Conservation (phyloP, 2,329 filamentous ascomycete genomes). For the Trematosphaeria pertusa region DNA sequence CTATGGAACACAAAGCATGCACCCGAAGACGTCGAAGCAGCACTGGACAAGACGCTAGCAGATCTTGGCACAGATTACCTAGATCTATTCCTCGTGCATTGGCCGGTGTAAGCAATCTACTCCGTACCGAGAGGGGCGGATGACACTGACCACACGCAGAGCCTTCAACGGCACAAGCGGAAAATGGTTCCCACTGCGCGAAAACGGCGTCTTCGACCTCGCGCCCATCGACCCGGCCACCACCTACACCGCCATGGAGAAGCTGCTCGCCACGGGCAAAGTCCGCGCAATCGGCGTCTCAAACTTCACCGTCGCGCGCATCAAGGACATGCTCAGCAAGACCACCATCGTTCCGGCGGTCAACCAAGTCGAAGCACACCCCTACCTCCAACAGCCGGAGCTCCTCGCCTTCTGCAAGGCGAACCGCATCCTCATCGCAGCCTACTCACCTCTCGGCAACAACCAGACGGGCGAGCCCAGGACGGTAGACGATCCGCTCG, state of each 20-base stretch:
- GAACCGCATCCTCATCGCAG: constrained; percentile 75
- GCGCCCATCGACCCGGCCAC: constrained; percentile 80
- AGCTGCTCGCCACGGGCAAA: constrained; percentile 70
- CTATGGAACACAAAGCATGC: constrained; percentile 81
- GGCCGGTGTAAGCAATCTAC: constrained; percentile 49
- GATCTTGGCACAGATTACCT: constrained; percentile 69
- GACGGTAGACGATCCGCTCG: constrained; percentile 50
- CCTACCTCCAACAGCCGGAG: constrained; percentile 42
- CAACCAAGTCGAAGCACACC: constrained; percentile 81
- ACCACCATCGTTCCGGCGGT: constrained; percentile 69
- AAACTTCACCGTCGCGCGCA: constrained; percentile 79
- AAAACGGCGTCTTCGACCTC: constrained; percentile 70
- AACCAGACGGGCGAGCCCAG: constrained; percentile 66
- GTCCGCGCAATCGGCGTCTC: constrained; percentile 81
- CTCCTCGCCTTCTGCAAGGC: constrained; percentile 72
- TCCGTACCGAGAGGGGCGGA: not conserved
- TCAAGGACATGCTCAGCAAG: constrained; percentile 72
- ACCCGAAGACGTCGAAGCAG: constrained; percentile 60
- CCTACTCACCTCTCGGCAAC: constrained; percentile 75
- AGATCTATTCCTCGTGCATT: constrained; percentile 74
- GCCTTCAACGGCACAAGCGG: constrained; percentile 39
- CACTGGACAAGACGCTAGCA: constrained; percentile 65
- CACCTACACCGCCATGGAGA: constrained; percentile 75
- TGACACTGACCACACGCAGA: constrained; percentile 3
- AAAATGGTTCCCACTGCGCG: constrained; percentile 35